phyloP scores from a whole-genome alignment of 495 filamentous ascomycete genomes.

The Aspergillus nanangensis region DNA sequence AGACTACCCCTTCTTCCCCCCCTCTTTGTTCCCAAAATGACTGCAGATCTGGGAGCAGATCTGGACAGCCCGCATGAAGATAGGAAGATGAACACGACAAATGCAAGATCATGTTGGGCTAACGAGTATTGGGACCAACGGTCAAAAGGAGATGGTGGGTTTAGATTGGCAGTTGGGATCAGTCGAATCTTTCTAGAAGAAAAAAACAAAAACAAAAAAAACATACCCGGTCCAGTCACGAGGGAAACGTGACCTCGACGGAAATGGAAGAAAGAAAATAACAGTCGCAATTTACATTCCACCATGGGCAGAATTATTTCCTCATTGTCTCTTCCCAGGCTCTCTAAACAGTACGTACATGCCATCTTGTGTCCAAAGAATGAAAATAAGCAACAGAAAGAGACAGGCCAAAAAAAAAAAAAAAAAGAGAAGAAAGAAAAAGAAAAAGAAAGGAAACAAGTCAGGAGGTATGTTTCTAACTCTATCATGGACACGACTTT shows the following conservation, averaged over 20 bases:
- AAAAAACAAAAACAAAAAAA: not conserved
- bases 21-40: too few species aligned
- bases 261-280: not conserved
- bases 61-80: too few species aligned
- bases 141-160: too few species aligned
- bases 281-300: not conserved
- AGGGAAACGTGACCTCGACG: not conserved
- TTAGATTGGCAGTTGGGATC: not conserved
- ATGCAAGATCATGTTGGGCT: too few species aligned
- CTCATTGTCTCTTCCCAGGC: not conserved
- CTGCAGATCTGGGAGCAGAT: too few species aligned
- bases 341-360: not conserved
- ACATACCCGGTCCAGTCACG: not conserved
- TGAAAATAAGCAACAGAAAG: conserved; percentile 3
- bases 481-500: conserved; percentile 20
- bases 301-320: not conserved
- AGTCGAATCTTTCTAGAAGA: not conserved
- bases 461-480: conserved; percentile 12
- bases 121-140: too few species aligned
- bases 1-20: not conserved
- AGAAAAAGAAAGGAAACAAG: conserved; percentile 2
- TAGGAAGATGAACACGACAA: too few species aligned
- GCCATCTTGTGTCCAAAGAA: conserved; percentile 9
- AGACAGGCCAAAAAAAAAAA: not conserved
- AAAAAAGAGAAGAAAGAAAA: conserved; percentile 4